Base-by-base conservation (phyloP, 2,329 filamentous ascomycete genomes). In the Lachnellula cervina region DNA sequence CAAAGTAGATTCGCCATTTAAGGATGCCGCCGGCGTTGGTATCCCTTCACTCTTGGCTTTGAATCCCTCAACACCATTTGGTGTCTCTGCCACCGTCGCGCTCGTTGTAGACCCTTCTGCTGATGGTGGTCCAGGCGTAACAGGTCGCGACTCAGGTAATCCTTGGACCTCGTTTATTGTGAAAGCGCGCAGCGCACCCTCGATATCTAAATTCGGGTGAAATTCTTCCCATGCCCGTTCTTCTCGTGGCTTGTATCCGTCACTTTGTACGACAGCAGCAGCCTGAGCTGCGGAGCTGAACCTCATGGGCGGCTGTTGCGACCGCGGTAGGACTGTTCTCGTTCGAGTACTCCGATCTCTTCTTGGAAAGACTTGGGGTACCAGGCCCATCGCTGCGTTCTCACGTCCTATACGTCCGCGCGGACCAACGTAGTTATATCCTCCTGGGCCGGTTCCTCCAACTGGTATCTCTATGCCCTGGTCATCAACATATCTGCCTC, bases 221-320 rank as follows among this genome's bases (percentile, higher is more conserved):
- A 97, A 97, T 70, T 99, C 94, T 68, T 97, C 92, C 91, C 93
- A 99, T 51, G 90, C 90, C 60, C 93, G 86, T 75, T 99, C 94
- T 74, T 99, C 94, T 68, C 94, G 82, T 34, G 94, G 94, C 71
- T 99, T 99, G 74, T 97, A 97, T 50, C 93, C 92, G 76, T 97
- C 94, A 66, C 86, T 92, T 69, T 96, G 91, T 64, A 90, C 89
- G 57, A 94, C 88, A 4, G 89, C 91, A 50, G 92, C 90, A 28
- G 91, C 91, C 13, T 93, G 90, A n/a, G 87, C 90, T 34, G 66
- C 62, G 16, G 66, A 66, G 43, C 59, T 66, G 51, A 63, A 67
- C 51, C 65, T 63, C 64, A 67, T 68, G 17, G 65, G 63, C 77
- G 80, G 61, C 81, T 80, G 58, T 76, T 74, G 55, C 77, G 77